Conservation (phyloP, 805 yeast genomes). For the Metschnikowia koreensis region DNA sequence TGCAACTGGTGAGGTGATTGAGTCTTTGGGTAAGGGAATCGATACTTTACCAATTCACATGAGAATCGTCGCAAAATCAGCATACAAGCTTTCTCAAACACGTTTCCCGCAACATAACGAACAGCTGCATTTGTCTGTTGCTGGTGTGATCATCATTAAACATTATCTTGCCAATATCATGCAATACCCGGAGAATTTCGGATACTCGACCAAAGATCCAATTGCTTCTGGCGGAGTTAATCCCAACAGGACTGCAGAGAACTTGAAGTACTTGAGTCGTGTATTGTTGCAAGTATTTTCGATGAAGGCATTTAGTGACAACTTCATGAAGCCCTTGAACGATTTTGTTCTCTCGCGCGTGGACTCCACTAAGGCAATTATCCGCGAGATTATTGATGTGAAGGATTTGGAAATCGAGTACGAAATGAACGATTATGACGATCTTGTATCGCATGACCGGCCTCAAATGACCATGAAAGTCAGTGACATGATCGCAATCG, state of each 20-base stretch:
- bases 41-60: slow-evolving; percentile 39
- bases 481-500: slow-evolving; percentile 47
- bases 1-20: slow-evolving; percentile 58
- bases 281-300: slow-evolving; percentile 64
- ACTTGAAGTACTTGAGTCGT: slow-evolving; percentile 55
- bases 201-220: slow-evolving; percentile 40
- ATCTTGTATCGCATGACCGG: slow-evolving; percentile 50
- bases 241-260: slow-evolving; percentile 37
- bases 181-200: slow-evolving; percentile 55
- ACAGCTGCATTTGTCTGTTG: slow-evolving; percentile 58
- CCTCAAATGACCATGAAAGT: slow-evolving; percentile 45
- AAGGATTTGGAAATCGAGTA: slow-evolving; percentile 59
- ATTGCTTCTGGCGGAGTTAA: slow-evolving; percentile 13
- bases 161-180: slow-evolving; percentile 49
- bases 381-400: slow-evolving; percentile 50
- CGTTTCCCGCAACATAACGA: slow-evolving; percentile 60
- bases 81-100: slow-evolving; percentile 38
- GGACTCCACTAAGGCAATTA: slow-evolving; percentile 44
- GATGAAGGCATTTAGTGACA: slow-evolving; percentile 68
- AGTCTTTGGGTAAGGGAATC: slow-evolving; percentile 45
- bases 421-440: slow-evolving; percentile 64
- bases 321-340: slow-evolving; percentile 76
- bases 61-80: slow-evolving; percentile 33
- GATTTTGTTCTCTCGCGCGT: slow-evolving; percentile 59
- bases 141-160: slow-evolving; percentile 63